Evolutionary conservation across 1,284 basidiomycete genomes (phyloP).

Genomic region (Leucoagaricus sp.): DNA sequence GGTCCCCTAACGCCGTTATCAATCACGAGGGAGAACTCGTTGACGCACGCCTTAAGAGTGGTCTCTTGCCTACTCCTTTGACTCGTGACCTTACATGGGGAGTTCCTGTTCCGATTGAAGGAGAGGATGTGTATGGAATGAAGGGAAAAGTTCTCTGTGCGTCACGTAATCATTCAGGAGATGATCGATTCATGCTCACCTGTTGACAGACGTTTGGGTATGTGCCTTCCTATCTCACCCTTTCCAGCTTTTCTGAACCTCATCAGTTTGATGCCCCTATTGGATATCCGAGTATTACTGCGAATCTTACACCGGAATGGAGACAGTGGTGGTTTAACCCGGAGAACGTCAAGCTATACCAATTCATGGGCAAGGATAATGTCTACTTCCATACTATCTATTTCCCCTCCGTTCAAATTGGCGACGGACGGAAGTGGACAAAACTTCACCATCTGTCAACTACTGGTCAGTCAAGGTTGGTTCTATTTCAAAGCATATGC

Average conservation of each 20-base stretch:
- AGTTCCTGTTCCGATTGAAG: constrained; percentile 83
- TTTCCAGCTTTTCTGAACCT: not conserved
- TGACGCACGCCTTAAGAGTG: constrained; percentile 87
- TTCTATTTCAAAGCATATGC: not conserved
- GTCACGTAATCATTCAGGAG: not conserved
- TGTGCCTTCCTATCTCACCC: constrained; percentile 21
- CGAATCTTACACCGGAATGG: constrained; percentile 95
- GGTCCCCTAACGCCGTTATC: constrained; percentile 92
- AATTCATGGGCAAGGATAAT: constrained; percentile 99
- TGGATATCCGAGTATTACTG: constrained; percentile 97
- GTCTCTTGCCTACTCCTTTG: constrained; percentile 87
- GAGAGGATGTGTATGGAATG: constrained; percentile 81
- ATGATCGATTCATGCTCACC: constrained; percentile 13
- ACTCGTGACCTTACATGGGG: constrained; percentile 98
- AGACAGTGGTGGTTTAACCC: constrained; percentile 98
- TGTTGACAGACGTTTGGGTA: constrained; percentile 78
- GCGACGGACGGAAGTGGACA: constrained; percentile 92
- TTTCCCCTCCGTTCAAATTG: constrained; percentile 90
- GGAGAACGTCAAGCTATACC: constrained; percentile 89
- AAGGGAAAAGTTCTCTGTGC: constrained; percentile 94
- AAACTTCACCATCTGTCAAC: constrained; percentile 94
- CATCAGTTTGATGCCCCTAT: constrained; percentile 94
- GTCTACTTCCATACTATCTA: constrained; percentile 99
- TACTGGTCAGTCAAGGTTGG: constrained; percentile 66
- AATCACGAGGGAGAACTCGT: constrained; percentile 87